These are phyloP conservation scores for Fusarium luffae DNA, from an alignment of 2,329 filamentous ascomycete species.

Conservation along the genomic window DNA sequence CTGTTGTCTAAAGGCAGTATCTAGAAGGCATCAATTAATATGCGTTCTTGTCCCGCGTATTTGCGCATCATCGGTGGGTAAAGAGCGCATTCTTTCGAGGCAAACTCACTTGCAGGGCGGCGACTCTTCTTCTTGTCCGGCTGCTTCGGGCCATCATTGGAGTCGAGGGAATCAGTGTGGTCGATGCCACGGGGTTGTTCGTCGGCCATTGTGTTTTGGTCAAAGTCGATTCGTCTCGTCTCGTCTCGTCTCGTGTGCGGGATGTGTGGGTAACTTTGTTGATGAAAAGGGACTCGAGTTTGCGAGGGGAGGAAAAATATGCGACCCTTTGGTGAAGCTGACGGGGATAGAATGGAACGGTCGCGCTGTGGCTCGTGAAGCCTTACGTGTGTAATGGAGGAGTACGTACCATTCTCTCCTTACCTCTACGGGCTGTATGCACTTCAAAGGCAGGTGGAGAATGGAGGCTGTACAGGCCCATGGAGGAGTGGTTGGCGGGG, in stretches of 20 bases:
- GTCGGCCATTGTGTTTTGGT: constrained; percentile 59
- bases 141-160: constrained; percentile 63
- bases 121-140: constrained; percentile 89
- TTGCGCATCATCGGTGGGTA: neutral
- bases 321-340: constrained; percentile 32
- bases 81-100: constrained; percentile 21
- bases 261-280: constrained; percentile 30
- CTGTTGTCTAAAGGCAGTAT: constrained; percentile 97
- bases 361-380: constrained; percentile 34
- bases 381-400: constrained; percentile 25
- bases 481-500: constrained; percentile 2
- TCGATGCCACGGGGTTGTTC: constrained; percentile 55
- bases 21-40: constrained; percentile 58
- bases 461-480: constrained; percentile 3
- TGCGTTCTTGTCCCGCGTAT: neutral
- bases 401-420: constrained; percentile 16
- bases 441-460: neutral
- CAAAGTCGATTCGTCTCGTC: constrained; percentile 18
- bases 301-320: constrained; percentile 21
- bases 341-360: constrained; percentile 30
- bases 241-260: neutral
- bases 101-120: constrained; percentile 81
- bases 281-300: constrained; percentile 9
- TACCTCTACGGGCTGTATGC: neutral
- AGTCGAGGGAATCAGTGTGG: constrained; percentile 65